Conservation (phyloP, 495 filamentous ascomycete species). For the Penicillium subrubescens region DNA sequence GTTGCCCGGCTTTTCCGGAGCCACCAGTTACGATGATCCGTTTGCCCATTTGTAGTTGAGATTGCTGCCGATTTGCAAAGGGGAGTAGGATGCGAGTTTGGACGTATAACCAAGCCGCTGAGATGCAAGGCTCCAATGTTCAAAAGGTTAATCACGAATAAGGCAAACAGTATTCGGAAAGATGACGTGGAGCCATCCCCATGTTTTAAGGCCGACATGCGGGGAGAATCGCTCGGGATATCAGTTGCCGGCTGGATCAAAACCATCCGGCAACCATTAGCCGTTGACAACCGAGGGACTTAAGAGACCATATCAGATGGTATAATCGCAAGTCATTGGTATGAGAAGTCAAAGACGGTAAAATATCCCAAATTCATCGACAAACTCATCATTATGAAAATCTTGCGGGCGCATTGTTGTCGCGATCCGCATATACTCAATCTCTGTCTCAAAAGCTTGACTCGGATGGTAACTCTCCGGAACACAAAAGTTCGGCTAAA, state of each 20-base stretch:
- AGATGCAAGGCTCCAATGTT: not conserved
- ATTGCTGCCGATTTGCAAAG: slow-evolving; percentile 16
- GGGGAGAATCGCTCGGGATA: slow-evolving; percentile 3
- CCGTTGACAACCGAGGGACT: not conserved
- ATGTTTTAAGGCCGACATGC: not conserved
- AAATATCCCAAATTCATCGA: not conserved
- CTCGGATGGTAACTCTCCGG: slow-evolving; percentile 17
- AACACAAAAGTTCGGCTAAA: slow-evolving; percentile 12
- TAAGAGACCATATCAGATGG: not conserved
- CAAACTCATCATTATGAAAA: not conserved
- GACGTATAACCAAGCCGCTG: not conserved
- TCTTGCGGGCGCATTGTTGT: not conserved
- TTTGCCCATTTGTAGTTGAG: slow-evolving; percentile 30
- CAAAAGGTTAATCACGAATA: not conserved
- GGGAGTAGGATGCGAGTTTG: not conserved
- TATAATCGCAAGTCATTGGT: not conserved
- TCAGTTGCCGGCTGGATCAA: slow-evolving; percentile 3
- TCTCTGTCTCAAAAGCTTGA: not conserved
- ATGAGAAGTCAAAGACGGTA: not conserved
- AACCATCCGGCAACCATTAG: not conserved
- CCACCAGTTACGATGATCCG: slow-evolving; percentile 61
- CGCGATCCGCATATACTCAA: not conserved
- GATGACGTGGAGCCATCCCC: not conserved
- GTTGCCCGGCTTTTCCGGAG: slow-evolving; percentile 60
- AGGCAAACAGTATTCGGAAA: not conserved